Evolutionary conservation across 495 filamentous ascomycete species (phyloP), one percentile per base, ranked within the genome.

Genomic region (Podospora comata): DNA sequence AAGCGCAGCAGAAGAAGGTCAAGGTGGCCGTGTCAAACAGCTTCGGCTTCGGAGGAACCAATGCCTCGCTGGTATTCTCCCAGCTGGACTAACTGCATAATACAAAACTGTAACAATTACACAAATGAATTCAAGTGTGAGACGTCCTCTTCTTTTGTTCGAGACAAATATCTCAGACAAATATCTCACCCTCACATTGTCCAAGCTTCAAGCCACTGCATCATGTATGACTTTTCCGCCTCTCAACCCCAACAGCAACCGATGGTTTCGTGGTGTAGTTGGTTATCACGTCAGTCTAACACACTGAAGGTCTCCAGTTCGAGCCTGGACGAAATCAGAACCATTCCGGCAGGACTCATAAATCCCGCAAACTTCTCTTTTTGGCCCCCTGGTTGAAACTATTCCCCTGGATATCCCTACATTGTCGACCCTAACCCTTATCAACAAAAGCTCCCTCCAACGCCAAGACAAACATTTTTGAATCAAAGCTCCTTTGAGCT

Each of bases 21-120:
- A 83, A 90, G 66, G 91, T 94, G 28, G 90, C 90, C 39, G 69
- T 99, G 72, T 93, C 92, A 20, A 99, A 99, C 74, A 98, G 94
- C 74, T 99, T 99, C 83, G 95, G 95, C 1, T 99, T 99, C 82
- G 95, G 95, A 11, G 95, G 95, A 32, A 99, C 95, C 9, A 98
- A 98, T 81, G 94, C 94, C 58, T 92, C 86, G 69, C 80, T 99
- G 57, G 94, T 93, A 68, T 96, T 99, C 77, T 85, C 81, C 6
- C 86, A 84, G 71, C 79, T 77, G 19, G 71, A 78, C 9, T 19
- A 2, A 57, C 54, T 57, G 54, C 15, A 57, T 23, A 57, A 6
- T 39, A 39, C 11, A 39, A 23, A 23, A 23, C 23, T 23, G 23
- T 23, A 23, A 23, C 3, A 6, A 39, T 39, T 39, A 39, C 5